A percentile compares a stretch with the other conserved stretches of the same genome.
Evolutionary conservation across 2,329 filamentous ascomycete species (phyloP).

Genomic region (Colletotrichum eremochloae): DNA sequence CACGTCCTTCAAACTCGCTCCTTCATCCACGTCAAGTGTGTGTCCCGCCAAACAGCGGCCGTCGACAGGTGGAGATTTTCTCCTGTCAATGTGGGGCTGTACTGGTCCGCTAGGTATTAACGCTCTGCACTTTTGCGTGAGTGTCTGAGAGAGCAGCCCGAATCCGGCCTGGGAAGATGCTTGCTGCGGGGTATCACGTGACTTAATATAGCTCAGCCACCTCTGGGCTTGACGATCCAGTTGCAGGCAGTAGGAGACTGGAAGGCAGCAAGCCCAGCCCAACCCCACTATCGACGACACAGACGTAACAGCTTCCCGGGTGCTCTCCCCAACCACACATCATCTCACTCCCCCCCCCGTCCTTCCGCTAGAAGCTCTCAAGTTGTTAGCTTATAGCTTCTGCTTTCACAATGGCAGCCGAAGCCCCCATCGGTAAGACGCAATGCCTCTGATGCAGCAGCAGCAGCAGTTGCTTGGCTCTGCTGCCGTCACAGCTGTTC

Average conservation of each 20-base stretch:
- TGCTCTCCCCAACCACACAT: conserved; percentile 35
- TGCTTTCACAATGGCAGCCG: conserved; percentile 63
- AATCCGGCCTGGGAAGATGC: background rate
- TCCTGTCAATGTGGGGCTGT: conserved; percentile 8
- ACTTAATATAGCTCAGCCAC: conserved; percentile 42
- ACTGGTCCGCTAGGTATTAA: background rate
- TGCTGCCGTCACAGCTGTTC: conserved; percentile 2
- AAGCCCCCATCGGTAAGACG: conserved; percentile 67
- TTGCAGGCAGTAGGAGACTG: conserved; percentile 31
- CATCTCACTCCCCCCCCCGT: conserved; percentile 31
- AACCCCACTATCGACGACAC: conserved; percentile 43
- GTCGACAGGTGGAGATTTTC: conserved; percentile 1
- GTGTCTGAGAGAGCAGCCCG: background rate
- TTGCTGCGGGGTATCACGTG: conserved; percentile 56
- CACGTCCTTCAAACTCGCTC: conserved; percentile 15
- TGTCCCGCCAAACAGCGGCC: conserved; percentile 8
- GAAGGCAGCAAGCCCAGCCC: conserved; percentile 31
- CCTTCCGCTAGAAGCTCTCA: conserved; percentile 49
- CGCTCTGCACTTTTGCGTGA: background rate
- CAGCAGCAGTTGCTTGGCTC: background rate
- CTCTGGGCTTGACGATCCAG: conserved; percentile 36
- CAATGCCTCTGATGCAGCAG: conserved; percentile 15
- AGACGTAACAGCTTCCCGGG: conserved; percentile 42
- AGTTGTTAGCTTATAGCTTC: conserved; percentile 33
- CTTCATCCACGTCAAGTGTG: conserved; percentile 1